Percentiles rank a stretch among this genome's conserved stretches.
These are phyloP conservation scores for Durotheca rogersii DNA, from an alignment of 495 filamentous ascomycete genomes.

Conservation along the genomic window DNA sequence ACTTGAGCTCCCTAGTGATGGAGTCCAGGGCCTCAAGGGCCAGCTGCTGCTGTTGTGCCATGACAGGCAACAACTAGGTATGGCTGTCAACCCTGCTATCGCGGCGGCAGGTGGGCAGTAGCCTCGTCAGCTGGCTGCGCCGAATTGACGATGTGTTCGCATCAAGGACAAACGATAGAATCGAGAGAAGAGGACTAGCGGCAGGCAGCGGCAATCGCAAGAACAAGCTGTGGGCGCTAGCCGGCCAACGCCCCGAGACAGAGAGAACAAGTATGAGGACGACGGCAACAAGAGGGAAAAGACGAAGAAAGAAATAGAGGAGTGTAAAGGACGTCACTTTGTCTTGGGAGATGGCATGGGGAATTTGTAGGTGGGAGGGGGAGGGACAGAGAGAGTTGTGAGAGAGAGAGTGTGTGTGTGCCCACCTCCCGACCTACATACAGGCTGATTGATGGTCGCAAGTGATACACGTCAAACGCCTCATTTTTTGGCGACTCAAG, in stretches of 20 bases:
- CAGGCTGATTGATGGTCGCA: too few relatives aligned
- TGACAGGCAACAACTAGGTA: slow-evolving; percentile 12
- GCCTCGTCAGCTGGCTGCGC: slow-evolving; percentile 23
- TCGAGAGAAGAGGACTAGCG: not conserved
- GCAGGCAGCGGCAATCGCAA: not conserved
- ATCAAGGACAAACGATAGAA: slow-evolving; percentile 17
- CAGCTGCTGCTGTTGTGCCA: slow-evolving; percentile 39
- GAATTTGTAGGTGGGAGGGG: too few relatives aligned
- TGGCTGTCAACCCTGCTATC: slow-evolving; percentile 6
- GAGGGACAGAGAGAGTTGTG: too few relatives aligned
- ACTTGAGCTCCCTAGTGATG: slow-evolving; percentile 38
- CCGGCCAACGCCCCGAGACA: not conserved
- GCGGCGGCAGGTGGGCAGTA: slow-evolving; percentile 32
- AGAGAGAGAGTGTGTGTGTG: too few relatives aligned
- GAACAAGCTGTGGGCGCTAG: too few relatives aligned
- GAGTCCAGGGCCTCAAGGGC: slow-evolving; percentile 38
- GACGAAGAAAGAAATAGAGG: not conserved
- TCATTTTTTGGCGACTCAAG: too few relatives aligned
- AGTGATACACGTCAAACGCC: too few relatives aligned
- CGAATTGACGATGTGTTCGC: slow-evolving; percentile 24
- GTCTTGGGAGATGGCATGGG: too few relatives aligned
- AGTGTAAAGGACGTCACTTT: too few relatives aligned
- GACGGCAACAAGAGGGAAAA: not conserved
- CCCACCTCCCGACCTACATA: too few relatives aligned
- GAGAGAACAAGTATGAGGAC: not conserved